Conservation (phyloP, 768 basidiomycete species). For the Termitomyces sp. region DNA sequence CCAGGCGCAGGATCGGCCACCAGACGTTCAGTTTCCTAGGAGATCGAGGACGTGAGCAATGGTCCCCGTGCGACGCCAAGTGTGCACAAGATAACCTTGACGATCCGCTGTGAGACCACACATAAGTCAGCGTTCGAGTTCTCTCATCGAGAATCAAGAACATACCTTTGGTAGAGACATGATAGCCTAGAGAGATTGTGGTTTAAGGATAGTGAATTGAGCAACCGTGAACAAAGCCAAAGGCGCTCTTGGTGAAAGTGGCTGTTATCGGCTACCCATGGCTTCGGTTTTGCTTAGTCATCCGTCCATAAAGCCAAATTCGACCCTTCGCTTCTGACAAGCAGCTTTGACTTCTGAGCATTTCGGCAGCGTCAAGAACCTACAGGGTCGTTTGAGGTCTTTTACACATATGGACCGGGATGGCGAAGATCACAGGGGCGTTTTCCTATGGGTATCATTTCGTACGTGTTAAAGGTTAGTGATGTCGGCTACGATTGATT, state of each 20-base stretch:
- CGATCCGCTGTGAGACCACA: slow-evolving; percentile 33
- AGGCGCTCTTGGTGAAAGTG: slow-evolving; percentile 1
- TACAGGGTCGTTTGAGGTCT: neutral
- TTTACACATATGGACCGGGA: neutral
- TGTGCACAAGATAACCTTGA: slow-evolving; percentile 33
- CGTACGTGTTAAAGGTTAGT: neutral
- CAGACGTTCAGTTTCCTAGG: slow-evolving; percentile 93
- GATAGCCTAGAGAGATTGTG: slow-evolving; percentile 5
- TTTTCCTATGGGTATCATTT: neutral
- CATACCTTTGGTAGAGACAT: slow-evolving; percentile 55
- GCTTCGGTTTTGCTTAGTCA: slow-evolving; percentile 12
- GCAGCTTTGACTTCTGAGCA: neutral
- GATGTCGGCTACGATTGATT: neutral
- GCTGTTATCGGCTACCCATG: slow-evolving; percentile 6
- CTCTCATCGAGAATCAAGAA: neutral
- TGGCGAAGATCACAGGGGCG: neutral
- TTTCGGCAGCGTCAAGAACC: neutral
- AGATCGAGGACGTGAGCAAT: slow-evolving; percentile 8
- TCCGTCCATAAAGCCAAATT: neutral
- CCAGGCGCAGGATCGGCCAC: slow-evolving; percentile 96
- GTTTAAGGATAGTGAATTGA: slow-evolving; percentile 4
- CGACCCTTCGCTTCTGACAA: neutral
- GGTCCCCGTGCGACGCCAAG: neutral
- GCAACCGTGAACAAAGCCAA: slow-evolving; percentile 1
- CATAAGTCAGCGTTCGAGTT: neutral